Percentiles rank a stretch among this genome's conserved stretches.
Evolutionary conservation across 495 filamentous ascomycete genomes (phyloP).

Genomic region (Letharia columbiana): DNA sequence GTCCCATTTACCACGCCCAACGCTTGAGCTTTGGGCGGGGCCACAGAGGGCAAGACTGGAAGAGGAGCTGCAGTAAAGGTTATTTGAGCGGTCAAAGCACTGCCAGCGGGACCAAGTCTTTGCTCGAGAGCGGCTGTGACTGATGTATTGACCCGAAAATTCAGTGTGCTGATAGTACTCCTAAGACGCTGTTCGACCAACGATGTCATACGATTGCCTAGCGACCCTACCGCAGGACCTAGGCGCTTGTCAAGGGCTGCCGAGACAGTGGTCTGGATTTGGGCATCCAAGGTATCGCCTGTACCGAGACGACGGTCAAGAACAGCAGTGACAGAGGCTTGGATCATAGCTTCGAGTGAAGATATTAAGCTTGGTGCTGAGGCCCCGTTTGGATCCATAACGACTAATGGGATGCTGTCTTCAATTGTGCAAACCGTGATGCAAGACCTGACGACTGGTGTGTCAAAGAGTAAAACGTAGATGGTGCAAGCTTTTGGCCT

Average conservation of each 20-base stretch:
- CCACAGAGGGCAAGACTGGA: not conserved
- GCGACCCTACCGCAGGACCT: not conserved
- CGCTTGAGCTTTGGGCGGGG: not conserved
- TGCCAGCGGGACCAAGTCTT: conserved; percentile 7
- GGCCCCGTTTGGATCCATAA: not conserved
- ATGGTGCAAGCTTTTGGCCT: not conserved
- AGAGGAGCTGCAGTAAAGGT: not conserved
- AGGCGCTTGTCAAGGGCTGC: not conserved
- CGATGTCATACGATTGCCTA: not conserved
- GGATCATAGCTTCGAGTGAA: not conserved
- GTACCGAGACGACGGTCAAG: not conserved
- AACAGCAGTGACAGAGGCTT: not conserved
- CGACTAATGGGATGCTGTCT: not conserved
- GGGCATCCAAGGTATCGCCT: not conserved
- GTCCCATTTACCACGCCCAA: not conserved
- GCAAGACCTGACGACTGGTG: not conserved
- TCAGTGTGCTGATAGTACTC: not conserved
- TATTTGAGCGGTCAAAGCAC: not conserved
- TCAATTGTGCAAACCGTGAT: not conserved
- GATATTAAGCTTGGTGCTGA: not conserved
- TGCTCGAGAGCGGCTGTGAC: conserved; percentile 1
- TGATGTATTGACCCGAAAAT: not conserved
- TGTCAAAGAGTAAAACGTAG: not conserved
- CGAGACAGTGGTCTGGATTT: not conserved
- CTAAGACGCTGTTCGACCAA: not conserved